Conservation (phyloP, 2,329 filamentous ascomycete genomes). For the Magnaporthiopsis poae region DNA sequence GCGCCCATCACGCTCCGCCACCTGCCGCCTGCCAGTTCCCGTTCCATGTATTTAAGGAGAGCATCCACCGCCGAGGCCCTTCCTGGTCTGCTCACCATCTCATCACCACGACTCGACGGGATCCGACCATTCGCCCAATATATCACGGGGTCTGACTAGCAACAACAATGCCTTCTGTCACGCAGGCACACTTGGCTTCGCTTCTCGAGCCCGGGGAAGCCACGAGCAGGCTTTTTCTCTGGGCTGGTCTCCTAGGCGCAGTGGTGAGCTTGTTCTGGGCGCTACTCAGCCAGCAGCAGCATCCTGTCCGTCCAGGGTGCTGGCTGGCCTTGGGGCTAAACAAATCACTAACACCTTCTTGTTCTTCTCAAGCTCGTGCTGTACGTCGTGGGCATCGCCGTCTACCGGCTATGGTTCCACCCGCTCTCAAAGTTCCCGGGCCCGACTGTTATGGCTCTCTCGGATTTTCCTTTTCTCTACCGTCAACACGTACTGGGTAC, state of each 20-base stretch:
- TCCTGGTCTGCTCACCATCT: too few species aligned
- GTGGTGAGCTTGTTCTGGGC: background rate
- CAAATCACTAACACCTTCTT: background rate
- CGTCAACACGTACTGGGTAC: background rate
- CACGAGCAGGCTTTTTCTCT: background rate
- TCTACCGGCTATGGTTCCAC: constrained; percentile 7
- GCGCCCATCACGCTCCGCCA: too few species aligned
- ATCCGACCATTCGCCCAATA: too few species aligned
- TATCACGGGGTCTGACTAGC: too few species aligned
- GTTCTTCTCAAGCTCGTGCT: background rate
- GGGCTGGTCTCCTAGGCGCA: background rate
- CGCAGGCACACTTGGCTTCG: background rate
- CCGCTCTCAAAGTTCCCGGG: constrained; percentile 4
- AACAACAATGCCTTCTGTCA: background rate
- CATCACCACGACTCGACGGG: too few species aligned
- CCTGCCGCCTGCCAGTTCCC: too few species aligned
- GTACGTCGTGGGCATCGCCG: constrained; percentile 9
- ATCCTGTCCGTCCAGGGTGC: too few species aligned
- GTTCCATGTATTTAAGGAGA: too few species aligned
- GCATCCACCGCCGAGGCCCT: too few species aligned
- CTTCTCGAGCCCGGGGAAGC: background rate
- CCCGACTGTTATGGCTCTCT: constrained; percentile 24
- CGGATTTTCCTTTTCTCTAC: background rate
- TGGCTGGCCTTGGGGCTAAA: background rate
- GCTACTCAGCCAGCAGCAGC: background rate